Conservation (phyloP, 2,329 filamentous ascomycete species). For the Coniochaeta pulveracea region DNA sequence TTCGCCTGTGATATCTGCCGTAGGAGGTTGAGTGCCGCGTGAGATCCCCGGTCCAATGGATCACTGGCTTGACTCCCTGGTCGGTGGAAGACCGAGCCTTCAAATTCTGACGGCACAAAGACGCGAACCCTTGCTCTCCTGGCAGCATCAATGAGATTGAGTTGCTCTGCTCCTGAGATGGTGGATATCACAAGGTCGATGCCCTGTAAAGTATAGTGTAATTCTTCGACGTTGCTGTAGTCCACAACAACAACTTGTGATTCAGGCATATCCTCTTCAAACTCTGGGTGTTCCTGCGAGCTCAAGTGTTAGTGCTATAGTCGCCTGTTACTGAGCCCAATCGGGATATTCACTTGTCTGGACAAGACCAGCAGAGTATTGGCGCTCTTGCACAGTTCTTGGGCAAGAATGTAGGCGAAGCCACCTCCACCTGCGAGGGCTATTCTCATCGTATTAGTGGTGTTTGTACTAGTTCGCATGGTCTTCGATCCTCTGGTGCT, state of each 20-base stretch:
- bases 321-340: slow-evolving; percentile 13
- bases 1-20: slow-evolving; percentile 36
- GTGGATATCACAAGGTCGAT: slow-evolving; percentile 69
- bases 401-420: slow-evolving; percentile 31
- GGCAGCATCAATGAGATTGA: slow-evolving; percentile 63
- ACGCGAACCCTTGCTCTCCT: slow-evolving; percentile 50
- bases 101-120: slow-evolving; percentile 68
- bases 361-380: slow-evolving; percentile 64
- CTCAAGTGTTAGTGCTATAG: slow-evolving; percentile 7
- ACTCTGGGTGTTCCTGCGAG: slow-evolving; percentile 39
- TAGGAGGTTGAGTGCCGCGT: slow-evolving; percentile 43
- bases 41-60: slow-evolving; percentile 48
- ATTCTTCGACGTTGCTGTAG: slow-evolving; percentile 45
- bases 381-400: slow-evolving; percentile 49
- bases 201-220: slow-evolving; percentile 57
- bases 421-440: slow-evolving; percentile 35
- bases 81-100: slow-evolving; percentile 48
- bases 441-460: slow-evolving; percentile 35
- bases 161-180: slow-evolving; percentile 52
- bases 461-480: slow-evolving; percentile 2
- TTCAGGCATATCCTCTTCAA: slow-evolving; percentile 33
- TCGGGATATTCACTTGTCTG: slow-evolving; percentile 44
- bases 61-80: slow-evolving; percentile 30
- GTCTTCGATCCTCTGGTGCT: not conserved
- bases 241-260: slow-evolving; percentile 61